Base-by-base conservation (phyloP, 2,329 filamentous ascomycete species). In the Xylaria sp. region DNA sequence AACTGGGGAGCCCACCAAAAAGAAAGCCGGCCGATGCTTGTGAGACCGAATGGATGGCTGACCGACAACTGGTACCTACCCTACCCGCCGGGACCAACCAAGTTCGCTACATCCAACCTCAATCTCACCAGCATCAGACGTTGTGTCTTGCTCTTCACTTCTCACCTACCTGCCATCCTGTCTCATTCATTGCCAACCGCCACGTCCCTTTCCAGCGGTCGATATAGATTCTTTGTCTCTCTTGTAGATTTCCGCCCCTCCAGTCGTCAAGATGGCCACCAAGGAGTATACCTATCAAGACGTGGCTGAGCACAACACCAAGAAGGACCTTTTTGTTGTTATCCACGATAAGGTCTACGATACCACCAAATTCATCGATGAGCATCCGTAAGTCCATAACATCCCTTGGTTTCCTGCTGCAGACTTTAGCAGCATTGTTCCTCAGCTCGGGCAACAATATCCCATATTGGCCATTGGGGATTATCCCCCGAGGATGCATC, bases 321-420 rank as follows among this genome's bases (percentile, higher is more conserved):
- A 97, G 90, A 97, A 94, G 88, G 94, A 98, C 81, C 85, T 97
- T 73, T 97, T 88, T 85, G 81, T 97, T 78, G 91, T 97, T 72
- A 89, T 99, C 77, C 93, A 98, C 85, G 94, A 97, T 83, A 97
- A 97, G 87, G 90, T 99, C 85, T 99, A 98, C 89, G 89, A 98
- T 82, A 83, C 86, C 80, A 88, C 90, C 78, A 92, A 90, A 82
- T 99, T 99, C 83, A 86, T 98, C 75, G 95, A 98, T 80, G 96
- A 99, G 90, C 96, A 99, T 83, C 96, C 96, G 89, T 91, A 85
- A 84, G 88, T 88, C 58, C 23, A 53, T 23, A 36, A 15, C 33
- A 36, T 56, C 42, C 10, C 64, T 33, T 63, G 31, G 64, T 67
- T 49, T 20, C 10, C 66, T 72, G 56, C 48, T 17, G 28, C 40